These are phyloP conservation scores for Myrmaecium sp. DNA, from an alignment of 2,329 filamentous ascomycete genomes.

Conservation along the genomic window DNA sequence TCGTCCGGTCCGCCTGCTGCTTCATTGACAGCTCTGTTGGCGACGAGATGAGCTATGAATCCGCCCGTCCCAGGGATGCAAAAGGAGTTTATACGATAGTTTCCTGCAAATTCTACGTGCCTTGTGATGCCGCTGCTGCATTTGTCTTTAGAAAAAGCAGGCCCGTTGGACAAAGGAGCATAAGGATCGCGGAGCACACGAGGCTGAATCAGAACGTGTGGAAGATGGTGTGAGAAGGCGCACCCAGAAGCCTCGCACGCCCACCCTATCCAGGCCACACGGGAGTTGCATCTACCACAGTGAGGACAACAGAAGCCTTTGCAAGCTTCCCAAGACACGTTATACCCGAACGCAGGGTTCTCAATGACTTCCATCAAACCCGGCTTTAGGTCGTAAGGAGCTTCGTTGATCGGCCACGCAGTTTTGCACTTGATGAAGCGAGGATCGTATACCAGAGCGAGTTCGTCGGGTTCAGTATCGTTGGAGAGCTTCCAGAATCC, in stretches of 20 bases:
- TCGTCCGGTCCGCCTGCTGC: constrained; percentile 41
- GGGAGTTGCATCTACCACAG: constrained; percentile 45
- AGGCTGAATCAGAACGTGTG: constrained; percentile 13
- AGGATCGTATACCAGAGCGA: constrained; percentile 33
- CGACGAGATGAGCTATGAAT: constrained; percentile 38
- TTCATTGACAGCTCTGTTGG: constrained; percentile 35
- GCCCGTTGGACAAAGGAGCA: constrained; percentile 17
- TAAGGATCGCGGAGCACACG: constrained; percentile 16
- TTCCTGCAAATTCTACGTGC: constrained; percentile 16
- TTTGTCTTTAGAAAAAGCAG: constrained; percentile 14
- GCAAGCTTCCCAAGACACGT: constrained; percentile 36
- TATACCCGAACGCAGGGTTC: constrained; percentile 24
- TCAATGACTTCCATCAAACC: constrained; percentile 22
- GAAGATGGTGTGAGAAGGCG: constrained; percentile 25
- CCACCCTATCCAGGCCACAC: constrained; percentile 46
- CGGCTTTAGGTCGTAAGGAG: constrained; percentile 23
- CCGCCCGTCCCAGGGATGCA: constrained; percentile 28
- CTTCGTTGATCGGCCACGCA: constrained; percentile 21
- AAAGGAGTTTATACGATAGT: constrained; percentile 28
- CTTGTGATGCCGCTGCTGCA: constrained; percentile 16
- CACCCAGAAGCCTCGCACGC: constrained; percentile 38
- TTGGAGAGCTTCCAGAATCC: constrained; percentile 36
- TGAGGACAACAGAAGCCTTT: constrained; percentile 48
- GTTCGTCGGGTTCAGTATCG: constrained; percentile 16
- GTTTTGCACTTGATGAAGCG: constrained; percentile 41